phyloP scores from a whole-genome alignment of 73 alveolate species.

The Paramecium tetraurelia region DNA sequence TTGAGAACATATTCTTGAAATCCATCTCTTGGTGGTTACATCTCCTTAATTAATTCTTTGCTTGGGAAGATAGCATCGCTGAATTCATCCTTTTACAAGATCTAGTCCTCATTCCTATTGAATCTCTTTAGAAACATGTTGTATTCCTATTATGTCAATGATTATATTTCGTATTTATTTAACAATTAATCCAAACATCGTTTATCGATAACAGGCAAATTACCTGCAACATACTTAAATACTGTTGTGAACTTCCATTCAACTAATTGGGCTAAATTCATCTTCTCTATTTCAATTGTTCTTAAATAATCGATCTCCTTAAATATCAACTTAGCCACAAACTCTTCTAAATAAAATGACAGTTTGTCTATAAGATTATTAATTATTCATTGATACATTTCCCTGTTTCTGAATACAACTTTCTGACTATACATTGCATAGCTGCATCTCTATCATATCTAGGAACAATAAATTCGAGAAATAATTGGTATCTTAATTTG shows the following conservation, averaged over 20 bases:
- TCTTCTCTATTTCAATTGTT: slow-evolving; percentile 11
- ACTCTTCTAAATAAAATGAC: slow-evolving; percentile 39
- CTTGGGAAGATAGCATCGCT: slow-evolving; percentile 43
- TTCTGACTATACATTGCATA: background rate
- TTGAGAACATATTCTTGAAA: slow-evolving; percentile 19
- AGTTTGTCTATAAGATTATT: background rate
- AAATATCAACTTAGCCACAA: background rate
- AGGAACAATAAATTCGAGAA: slow-evolving; percentile 27
- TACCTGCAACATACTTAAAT: slow-evolving; percentile 4
- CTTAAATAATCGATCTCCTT: background rate
- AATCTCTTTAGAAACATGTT: slow-evolving; percentile 34
- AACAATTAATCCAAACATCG: background rate
- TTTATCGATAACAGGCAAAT: background rate
- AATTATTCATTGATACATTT: background rate
- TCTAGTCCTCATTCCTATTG: background rate
- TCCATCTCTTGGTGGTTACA: background rate
- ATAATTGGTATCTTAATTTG: background rate
- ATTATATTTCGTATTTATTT: background rate
- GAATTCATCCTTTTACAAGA: slow-evolving; percentile 5
- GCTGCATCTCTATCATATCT: slow-evolving; percentile 49
- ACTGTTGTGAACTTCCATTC: slow-evolving; percentile 38
- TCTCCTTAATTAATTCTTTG: background rate
- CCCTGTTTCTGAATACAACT: slow-evolving; percentile 30
- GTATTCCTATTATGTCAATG: background rate
- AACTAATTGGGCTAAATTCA: slow-evolving; percentile 1